phyloP scores from a whole-genome alignment of 306 rosid genomes.

The Cucumis melo region DNA sequence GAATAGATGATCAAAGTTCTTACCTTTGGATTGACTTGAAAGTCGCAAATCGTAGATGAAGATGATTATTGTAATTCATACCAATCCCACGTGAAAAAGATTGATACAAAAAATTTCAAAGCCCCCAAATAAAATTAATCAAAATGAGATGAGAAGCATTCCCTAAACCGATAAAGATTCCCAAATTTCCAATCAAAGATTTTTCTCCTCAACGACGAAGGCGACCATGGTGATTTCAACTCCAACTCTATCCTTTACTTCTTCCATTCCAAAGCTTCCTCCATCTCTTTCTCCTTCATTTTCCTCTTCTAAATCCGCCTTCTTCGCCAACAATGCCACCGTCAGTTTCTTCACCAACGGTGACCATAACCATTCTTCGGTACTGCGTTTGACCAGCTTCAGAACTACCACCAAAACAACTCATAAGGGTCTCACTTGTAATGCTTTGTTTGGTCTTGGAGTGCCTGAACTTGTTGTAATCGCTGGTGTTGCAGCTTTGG shows the following conservation, averaged over 20 bases:
- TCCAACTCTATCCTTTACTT: slow-evolving; percentile 26
- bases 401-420: slow-evolving; percentile 20
- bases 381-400: slow-evolving; percentile 9
- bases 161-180: neutral
- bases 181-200: neutral
- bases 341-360: slow-evolving; percentile 19
- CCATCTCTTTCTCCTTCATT: slow-evolving; percentile 12
- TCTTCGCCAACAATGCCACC: slow-evolving; percentile 18
- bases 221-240: slow-evolving; percentile 40
- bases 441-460: slow-evolving; percentile 84
- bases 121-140: too few species aligned
- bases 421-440: slow-evolving; percentile 45
- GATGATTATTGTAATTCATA: too few species aligned
- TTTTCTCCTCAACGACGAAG: neutral
- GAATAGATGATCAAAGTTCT: too few species aligned
- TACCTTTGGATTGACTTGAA: too few species aligned
- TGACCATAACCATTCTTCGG: slow-evolving; percentile 4
- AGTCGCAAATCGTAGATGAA: too few species aligned
- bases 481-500: slow-evolving; percentile 86
- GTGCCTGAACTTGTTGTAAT: slow-evolving; percentile 84
- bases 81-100: too few species aligned
- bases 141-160: too few species aligned
- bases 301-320: slow-evolving; percentile 33
- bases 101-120: too few species aligned
- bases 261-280: slow-evolving; percentile 21